Evolutionary conservation across 2,329 filamentous ascomycete genomes (phyloP).

Genomic region (Macrophomina pseudophaseolina): DNA sequence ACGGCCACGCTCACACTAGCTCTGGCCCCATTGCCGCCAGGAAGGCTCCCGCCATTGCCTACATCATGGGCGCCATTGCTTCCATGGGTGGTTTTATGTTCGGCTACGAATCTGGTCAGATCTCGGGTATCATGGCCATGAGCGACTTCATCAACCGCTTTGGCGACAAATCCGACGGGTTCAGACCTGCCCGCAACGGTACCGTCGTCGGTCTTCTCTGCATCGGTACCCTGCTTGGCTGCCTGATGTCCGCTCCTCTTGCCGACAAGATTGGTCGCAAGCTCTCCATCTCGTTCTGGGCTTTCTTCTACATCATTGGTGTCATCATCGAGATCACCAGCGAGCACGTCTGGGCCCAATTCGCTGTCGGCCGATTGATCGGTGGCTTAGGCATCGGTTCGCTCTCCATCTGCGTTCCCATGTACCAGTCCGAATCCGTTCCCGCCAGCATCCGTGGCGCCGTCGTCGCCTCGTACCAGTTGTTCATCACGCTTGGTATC

Average conservation of each 20-base stretch:
- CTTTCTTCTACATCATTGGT: slow-evolving; percentile 50
- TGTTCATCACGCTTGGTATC: slow-evolving; percentile 54
- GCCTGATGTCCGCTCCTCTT: slow-evolving; percentile 51
- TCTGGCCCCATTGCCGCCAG: not conserved
- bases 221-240: slow-evolving; percentile 50
- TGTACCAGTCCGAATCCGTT: slow-evolving; percentile 70
- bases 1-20: not conserved
- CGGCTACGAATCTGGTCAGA: slow-evolving; percentile 62
- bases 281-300: slow-evolving; percentile 55
- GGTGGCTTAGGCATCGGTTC: slow-evolving; percentile 51
- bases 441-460: slow-evolving; percentile 68
- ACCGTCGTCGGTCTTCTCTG: slow-evolving; percentile 52
- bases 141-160: slow-evolving; percentile 63
- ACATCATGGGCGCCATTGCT: slow-evolving; percentile 62
- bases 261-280: slow-evolving; percentile 59
- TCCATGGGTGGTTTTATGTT: slow-evolving; percentile 67
- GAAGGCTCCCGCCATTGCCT: slow-evolving; percentile 33
- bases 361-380: slow-evolving; percentile 54
- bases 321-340: slow-evolving; percentile 52
- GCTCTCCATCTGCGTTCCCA: slow-evolving; percentile 64
- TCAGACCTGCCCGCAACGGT: slow-evolving; percentile 42
- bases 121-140: slow-evolving; percentile 47
- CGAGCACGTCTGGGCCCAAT: slow-evolving; percentile 47
- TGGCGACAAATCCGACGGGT: slow-evolving; percentile 38
- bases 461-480: slow-evolving; percentile 59